Base-by-base conservation (phyloP, 2,329 filamentous ascomycete species). In the Paradendryphiella salina region DNA sequence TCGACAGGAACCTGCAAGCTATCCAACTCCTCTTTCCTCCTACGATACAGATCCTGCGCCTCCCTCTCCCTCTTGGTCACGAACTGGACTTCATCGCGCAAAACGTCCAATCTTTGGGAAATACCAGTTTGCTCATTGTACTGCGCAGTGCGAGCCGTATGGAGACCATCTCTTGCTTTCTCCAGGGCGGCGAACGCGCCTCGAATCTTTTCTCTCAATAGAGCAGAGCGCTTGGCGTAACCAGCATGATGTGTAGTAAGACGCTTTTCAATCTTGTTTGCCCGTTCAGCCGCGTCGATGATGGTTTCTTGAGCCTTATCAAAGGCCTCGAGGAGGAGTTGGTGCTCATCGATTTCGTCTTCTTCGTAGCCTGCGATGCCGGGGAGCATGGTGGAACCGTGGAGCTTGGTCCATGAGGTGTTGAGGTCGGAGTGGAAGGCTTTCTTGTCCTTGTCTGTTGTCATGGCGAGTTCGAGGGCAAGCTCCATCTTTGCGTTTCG, bases 221-320 rank as follows among this genome's bases (percentile, higher is more conserved):
- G 85, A 73, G 91, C 91, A 28, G 90, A 85, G 26, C 94, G 87
- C 61, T 91, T 86, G 71, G 92, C 86, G 75, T 99, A 99, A 11
- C 94, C 94, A 18, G 92, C 92, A 2, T 96, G 84, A 64, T 94
- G 87, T 46, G 96, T 80, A 0, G 81, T 80, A n/a, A 99, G 82
- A 75, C 94, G 96, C 82, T 96, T 96, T 75, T 97, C 92, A 1
- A 96, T 78, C 73, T 93, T 95, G 69, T 90, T 90, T 46, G 89
- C 89, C 50, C 86, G 82, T 62, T 93, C 86, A 2, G 92, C 94
- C 0, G 85, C 85, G 2, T 82, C 77, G 61, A 89, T 81, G 56
- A 96, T 88, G 6, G 82, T 79, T 38, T 89, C 83, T 73, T 94
- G 88, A 1, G 91, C 82, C 37, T 80, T 81, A 56, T 94, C 85